A percentile compares a stretch with the other conserved stretches of the same genome.
Conservation (phyloP, 768 basidiomycete species). For the Lentinus brumalis region DNA sequence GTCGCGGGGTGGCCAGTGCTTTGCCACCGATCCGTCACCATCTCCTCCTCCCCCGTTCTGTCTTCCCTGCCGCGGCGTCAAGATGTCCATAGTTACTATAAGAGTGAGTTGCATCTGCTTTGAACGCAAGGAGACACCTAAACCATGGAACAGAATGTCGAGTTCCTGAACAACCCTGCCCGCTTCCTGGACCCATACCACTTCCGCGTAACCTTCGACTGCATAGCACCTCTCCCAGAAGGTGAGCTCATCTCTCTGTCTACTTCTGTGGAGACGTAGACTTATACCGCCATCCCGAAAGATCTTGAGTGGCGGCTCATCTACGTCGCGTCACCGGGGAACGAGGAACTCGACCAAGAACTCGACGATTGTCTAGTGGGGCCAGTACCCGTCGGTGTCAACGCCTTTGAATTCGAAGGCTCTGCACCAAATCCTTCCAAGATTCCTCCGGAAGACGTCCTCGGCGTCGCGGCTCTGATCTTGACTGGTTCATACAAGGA, state of each 20-base stretch:
- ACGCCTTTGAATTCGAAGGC: conserved; percentile 96
- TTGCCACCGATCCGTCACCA: conserved; percentile 3
- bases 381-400: conserved; percentile 94
- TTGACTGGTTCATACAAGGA: conserved; percentile 95
- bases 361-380: conserved; percentile 97
- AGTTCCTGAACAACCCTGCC: conserved; percentile 92
- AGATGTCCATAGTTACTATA: conserved; percentile 73
- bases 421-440: conserved; percentile 79
- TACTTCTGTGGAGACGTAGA: neutral
- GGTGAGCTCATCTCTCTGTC: conserved; percentile 46
- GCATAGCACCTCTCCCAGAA: conserved; percentile 87
- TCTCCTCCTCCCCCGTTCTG: neutral
- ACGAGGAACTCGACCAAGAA: conserved; percentile 93
- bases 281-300: conserved; percentile 30
- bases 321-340: conserved; percentile 92
- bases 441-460: conserved; percentile 87
- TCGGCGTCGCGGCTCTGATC: conserved; percentile 96
- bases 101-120: conserved; percentile 43
- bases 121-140: neutral
- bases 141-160: conserved; percentile 63
- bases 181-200: conserved; percentile 88
- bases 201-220: conserved; percentile 97
- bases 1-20: neutral
- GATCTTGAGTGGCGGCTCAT: conserved; percentile 99
- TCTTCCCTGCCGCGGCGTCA: neutral